Evolutionary conservation across 352 stramenopile species (phyloP).

Genomic region (Phytophthora europaea): DNA sequence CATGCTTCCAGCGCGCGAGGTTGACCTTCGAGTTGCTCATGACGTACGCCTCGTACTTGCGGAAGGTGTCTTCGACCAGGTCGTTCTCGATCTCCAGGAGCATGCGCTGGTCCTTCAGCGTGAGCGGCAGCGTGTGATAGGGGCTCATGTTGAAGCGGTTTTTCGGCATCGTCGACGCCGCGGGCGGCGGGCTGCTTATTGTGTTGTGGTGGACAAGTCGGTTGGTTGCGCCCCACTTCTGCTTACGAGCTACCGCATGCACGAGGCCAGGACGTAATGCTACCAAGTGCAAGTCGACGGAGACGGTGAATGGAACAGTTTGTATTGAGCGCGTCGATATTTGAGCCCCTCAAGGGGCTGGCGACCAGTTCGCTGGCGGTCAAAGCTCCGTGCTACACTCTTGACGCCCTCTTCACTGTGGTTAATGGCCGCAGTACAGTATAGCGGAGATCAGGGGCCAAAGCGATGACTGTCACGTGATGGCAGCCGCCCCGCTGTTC

Average conservation of each 20-base stretch:
- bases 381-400: slow-evolving; percentile 21
- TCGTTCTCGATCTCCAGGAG: slow-evolving; percentile 32
- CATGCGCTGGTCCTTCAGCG: slow-evolving; percentile 7
- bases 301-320: slow-evolving; percentile 11
- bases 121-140: slow-evolving; percentile 28
- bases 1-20: slow-evolving; percentile 33
- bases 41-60: slow-evolving; percentile 40
- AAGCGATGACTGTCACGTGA: slow-evolving; percentile 7
- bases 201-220: slow-evolving; percentile 36
- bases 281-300: neutral
- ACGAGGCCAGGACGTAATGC: neutral
- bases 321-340: slow-evolving; percentile 19
- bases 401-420: slow-evolving; percentile 3
- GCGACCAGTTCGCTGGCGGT: slow-evolving; percentile 24
- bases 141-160: slow-evolving; percentile 43
- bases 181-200: slow-evolving; percentile 25
- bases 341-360: neutral
- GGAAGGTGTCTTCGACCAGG: slow-evolving; percentile 37
- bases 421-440: neutral
- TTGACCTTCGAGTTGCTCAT: slow-evolving; percentile 33
- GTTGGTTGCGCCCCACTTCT: slow-evolving; percentile 8
- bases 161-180: slow-evolving; percentile 34
- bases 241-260: slow-evolving; percentile 5
- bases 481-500: slow-evolving; percentile 21
- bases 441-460: neutral